phyloP scores from a whole-genome alignment of 2,329 filamentous ascomycete species.

The Trichoderma sp. region DNA sequence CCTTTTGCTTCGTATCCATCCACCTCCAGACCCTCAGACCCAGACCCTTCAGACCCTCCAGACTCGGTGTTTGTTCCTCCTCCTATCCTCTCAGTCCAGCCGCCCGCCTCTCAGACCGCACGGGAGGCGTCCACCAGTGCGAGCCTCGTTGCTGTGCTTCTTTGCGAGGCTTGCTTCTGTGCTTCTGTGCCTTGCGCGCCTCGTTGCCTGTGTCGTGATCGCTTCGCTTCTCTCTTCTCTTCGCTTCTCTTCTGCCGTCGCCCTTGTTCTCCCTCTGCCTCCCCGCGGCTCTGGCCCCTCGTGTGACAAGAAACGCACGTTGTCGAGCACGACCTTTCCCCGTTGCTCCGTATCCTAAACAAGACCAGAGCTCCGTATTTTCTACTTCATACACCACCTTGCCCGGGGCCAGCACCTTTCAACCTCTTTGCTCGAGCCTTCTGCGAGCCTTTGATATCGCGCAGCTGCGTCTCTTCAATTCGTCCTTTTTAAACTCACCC shows the following conservation, averaged over 20 bases:
- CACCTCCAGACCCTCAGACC: neutral
- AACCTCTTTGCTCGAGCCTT: neutral
- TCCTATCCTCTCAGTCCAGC: constrained; percentile 17
- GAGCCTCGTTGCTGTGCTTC: neutral
- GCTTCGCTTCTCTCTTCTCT: neutral
- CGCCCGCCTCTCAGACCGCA: constrained; percentile 18
- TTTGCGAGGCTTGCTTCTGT: neutral
- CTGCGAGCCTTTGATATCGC: constrained; percentile 16
- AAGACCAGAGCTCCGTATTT: constrained; percentile 14
- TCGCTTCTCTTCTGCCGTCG: neutral
- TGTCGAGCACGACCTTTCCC: constrained; percentile 6
- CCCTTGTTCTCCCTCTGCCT: neutral
- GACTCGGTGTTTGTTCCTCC: constrained; percentile 14
- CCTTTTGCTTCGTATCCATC: constrained; percentile 25
- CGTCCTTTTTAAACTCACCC: constrained; percentile 14
- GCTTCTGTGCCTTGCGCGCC: neutral
- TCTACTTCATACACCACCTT: neutral
- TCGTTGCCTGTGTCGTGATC: neutral
- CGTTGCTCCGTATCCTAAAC: constrained; percentile 6
- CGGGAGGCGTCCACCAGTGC: constrained; percentile 6
- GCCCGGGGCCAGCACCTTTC: neutral
- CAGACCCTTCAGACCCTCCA: too few relatives aligned
- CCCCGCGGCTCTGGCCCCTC: constrained; percentile 5
- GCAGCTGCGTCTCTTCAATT: constrained; percentile 21
- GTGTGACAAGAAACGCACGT: constrained; percentile 17